A percentile compares a stretch with the other conserved stretches of the same genome.
These are phyloP conservation scores for Linderina pennispora DNA, from an alignment of 192 early-diverging fungal species.

Conservation along the genomic window DNA sequence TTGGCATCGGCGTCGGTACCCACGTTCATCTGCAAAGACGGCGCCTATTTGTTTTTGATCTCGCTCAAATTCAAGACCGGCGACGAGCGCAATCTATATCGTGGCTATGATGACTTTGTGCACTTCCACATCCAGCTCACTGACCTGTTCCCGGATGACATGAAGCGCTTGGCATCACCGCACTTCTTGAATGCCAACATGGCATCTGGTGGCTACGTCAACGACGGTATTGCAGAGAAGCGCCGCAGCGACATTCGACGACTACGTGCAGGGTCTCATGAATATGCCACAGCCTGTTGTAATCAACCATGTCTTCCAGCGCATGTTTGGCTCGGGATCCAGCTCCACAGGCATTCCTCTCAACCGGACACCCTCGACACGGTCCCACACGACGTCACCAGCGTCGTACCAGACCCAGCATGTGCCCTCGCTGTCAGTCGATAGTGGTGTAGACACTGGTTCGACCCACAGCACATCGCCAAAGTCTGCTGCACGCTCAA, in stretches of 20 bases:
- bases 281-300: constrained; percentile 52
- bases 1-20: constrained; percentile 55
- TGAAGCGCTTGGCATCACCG: constrained; percentile 33
- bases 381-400: constrained; percentile 11
- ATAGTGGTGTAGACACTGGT: constrained; percentile 16
- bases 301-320: constrained; percentile 33
- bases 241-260: constrained; percentile 59
- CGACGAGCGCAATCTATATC: constrained; percentile 55
- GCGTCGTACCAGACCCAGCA: neutral
- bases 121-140: constrained; percentile 66
- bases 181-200: constrained; percentile 59
- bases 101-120: constrained; percentile 77
- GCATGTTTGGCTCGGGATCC: constrained; percentile 36
- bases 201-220: constrained; percentile 54
- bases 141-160: constrained; percentile 60
- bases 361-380: constrained; percentile 4
- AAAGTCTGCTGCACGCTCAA: too few relatives aligned
- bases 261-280: constrained; percentile 60
- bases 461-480: too few relatives aligned
- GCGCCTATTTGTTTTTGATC: constrained; percentile 67
- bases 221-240: constrained; percentile 60
- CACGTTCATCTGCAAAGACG: constrained; percentile 61
- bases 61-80: constrained; percentile 49
- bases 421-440: constrained; percentile 19
- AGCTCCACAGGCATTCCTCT: neutral